Conservation (phyloP, 2,329 filamentous ascomycete genomes). For the Endocalyx cinctus region DNA sequence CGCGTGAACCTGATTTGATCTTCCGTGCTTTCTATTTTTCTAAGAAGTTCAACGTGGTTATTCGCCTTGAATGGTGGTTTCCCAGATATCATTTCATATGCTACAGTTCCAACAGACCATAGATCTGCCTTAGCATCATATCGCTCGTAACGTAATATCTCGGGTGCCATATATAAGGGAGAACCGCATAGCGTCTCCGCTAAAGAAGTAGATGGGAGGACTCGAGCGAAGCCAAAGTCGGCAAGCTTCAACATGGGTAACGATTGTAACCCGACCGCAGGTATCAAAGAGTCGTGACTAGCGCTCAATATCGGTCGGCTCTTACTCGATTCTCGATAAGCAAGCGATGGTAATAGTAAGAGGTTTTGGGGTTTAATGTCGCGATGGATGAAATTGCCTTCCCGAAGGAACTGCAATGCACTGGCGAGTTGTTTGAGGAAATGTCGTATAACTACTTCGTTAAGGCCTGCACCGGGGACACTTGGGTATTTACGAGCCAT, state of each 20-base stretch:
- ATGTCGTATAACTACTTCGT: conserved; percentile 94
- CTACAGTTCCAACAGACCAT: conserved; percentile 94
- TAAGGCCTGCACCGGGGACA: conserved; percentile 74
- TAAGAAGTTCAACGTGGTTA: conserved; percentile 90
- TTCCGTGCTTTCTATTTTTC: conserved; percentile 84
- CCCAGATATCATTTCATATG: conserved; percentile 92
- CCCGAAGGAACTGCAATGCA: conserved; percentile 81
- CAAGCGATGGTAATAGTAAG: conserved; percentile 75
- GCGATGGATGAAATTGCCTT: conserved; percentile 85
- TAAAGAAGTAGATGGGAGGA: conserved; percentile 82
- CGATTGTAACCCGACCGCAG: conserved; percentile 73
- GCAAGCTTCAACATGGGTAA: conserved; percentile 96
- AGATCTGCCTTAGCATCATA: conserved; percentile 96
- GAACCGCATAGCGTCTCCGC: conserved; percentile 96
- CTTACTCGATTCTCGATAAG: conserved; percentile 59
- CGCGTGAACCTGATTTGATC: conserved; percentile 80
- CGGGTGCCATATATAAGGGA: conserved; percentile 96
- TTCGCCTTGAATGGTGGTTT: conserved; percentile 85
- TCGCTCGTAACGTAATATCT: conserved; percentile 94
- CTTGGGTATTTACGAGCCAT: conserved; percentile 94
- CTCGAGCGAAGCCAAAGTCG: conserved; percentile 96
- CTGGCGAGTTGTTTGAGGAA: conserved; percentile 94
- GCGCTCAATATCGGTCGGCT: conserved; percentile 68
- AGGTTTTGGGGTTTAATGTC: conserved; percentile 98
- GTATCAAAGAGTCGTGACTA: conserved; percentile 75